Base-by-base conservation (phyloP, 306 rosid genomes). In the Acmispon strigosus region DNA sequence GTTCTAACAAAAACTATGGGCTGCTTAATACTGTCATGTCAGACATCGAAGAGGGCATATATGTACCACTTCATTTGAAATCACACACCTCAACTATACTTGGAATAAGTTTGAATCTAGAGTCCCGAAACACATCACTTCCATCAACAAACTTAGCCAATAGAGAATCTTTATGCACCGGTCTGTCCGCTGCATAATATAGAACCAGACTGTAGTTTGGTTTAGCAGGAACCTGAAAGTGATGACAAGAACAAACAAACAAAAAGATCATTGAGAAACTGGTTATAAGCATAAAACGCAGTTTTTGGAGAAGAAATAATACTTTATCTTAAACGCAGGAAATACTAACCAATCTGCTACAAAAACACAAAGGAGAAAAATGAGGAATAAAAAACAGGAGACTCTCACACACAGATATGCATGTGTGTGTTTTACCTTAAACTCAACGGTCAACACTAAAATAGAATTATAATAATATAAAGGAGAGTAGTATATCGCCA, bases 91-190 rank as follows among this genome's bases (percentile, higher is more conserved):
- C 89, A 52, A 87, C 90, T 78, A 94, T 94, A 74, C 99, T 91
- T 13, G 99, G 99, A 85, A 94, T 94, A 58, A 94, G 89, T 82
- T 94, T 89, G 76, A 94, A 94, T 86, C 95, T 89, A 10, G 99
- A 62, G 81, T 94, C 94, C 50, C 95, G 88, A 67, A 80, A 91
- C 41, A 50, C 69, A 81, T 94, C 99, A 84, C 66, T 76, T 16
- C 99, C 99, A 70, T 85, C 82, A 36, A 81, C 92, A 81, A 94
- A 94, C 82, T 87, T 91, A 51, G 89, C 84, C 85, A 94, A 81
- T 80, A 91, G 69, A 57, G 99, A 91, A 71, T 71, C 65, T 75
- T 83, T 82, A 49, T 85, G 84, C 52, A 85, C 45, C 22, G 97
- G 99, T 79, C 99, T 86, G 56, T 87, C 99, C 22, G 96, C 83